Base-by-base conservation (phyloP, 306 rosid species). In the Oemleria cerasiformis region DNA sequence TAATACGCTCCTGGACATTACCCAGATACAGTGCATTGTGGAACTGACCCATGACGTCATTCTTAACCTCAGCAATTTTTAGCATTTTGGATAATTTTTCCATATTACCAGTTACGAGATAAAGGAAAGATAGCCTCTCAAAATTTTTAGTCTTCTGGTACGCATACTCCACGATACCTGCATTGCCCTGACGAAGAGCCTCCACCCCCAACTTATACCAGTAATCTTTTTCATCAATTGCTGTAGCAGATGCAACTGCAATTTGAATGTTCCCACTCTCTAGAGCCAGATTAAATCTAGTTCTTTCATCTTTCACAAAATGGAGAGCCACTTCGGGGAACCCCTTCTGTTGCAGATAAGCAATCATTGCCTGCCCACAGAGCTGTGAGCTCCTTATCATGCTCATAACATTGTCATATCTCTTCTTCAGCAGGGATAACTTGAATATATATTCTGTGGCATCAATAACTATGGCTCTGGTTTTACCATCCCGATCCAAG, bases 1-100 rank as follows among this genome's bases (percentile, higher is more conserved):
- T 92, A 56, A 92, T 78, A 19, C 96, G 96, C 72, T 92, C 98
- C 39, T 76, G 78, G 41, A 90, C 82, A 77, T 88, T 87, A 57
- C 98, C 98, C 78, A 92, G 73, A 78, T 92, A 92, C 38, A 90
- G 65, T 58, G 98, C 96, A 78, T 92, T 92, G 81, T 92, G 98
- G 79, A 92, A 92, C 68, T 92, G 98, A 53, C 98, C 98, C 98
- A 92, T 92, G 75, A 92, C 97, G 72, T 92, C 97, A 78, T 92
- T 90, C 75, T 90, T 92, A 21, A 92, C 96, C 84, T 88, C 97
- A 41, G 98, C 98, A 75, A 92, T 90, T 87, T 92, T 92, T 81
- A 92, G 83, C 98, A 92, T 92, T 88, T 92, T 92, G 57, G 97
- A 84, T 68, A 92, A 89, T 78, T 90, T 92, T 30, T 90, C 91